These are phyloP conservation scores for Abrus pulchellus DNA, from an alignment of 306 rosid genomes.

Conservation along the genomic window DNA sequence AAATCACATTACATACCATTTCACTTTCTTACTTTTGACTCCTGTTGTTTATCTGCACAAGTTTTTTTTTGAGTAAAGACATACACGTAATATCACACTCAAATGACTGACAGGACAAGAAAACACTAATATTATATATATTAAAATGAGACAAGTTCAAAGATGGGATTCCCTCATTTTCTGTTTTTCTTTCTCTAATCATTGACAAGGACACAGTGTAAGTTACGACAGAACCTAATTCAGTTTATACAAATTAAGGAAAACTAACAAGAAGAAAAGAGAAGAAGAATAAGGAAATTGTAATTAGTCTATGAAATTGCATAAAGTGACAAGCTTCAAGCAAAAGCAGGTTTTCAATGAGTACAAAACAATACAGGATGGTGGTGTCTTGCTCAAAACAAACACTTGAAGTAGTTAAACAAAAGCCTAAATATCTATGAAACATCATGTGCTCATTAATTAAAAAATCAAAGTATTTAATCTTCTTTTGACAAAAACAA, in stretches of 20 bases:
- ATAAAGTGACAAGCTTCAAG: not conserved
- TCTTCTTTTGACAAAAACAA: constrained; percentile 14
- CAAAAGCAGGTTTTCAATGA: constrained; percentile 7
- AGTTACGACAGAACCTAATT: constrained; percentile 32
- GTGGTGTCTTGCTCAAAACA: constrained; percentile 8
- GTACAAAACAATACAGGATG: not conserved
- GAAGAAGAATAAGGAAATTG: not conserved
- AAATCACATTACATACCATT: constrained; percentile 37
- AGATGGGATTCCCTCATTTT: constrained; percentile 30
- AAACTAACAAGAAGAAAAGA: constrained; percentile 1
- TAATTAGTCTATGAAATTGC: constrained; percentile 14
- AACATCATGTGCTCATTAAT: constrained; percentile 2
- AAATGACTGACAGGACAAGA: constrained; percentile 50
- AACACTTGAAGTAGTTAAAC: constrained; percentile 36
- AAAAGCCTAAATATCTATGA: constrained; percentile 31
- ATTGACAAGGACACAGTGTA: constrained; percentile 18
- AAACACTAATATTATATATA: constrained; percentile 40
- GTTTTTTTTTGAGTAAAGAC: constrained; percentile 37
- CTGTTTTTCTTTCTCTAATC: constrained; percentile 21
- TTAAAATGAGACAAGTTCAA: constrained; percentile 40
- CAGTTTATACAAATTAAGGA: constrained; percentile 21
- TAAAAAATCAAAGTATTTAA: not conserved
- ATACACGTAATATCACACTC: constrained; percentile 43
- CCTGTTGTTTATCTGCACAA: constrained; percentile 35
- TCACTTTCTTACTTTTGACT: constrained; percentile 46